Evolutionary conservation across 2,329 filamentous ascomycete species (phyloP), one percentile per base, ranked within the genome.

Genomic region (Macrophomina tecta): DNA sequence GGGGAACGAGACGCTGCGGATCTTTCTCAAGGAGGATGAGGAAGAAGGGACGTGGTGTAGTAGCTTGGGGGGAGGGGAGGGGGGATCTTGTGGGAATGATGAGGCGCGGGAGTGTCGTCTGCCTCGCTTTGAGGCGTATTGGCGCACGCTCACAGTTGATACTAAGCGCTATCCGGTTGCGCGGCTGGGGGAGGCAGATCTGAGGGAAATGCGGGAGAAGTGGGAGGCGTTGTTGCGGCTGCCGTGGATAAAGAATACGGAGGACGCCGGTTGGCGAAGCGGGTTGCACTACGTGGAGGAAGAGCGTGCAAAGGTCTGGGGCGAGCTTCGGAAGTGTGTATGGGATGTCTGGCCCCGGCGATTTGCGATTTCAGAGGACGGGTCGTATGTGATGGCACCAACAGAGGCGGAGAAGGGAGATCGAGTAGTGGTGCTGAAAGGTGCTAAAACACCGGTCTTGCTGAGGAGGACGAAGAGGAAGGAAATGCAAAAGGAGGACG

Each of bases 201-300:
- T 84, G 4, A 74, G 78, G 32, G 66, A 70, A 1, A 70, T 83
- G 2, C 80, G 81, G 1, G 38, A 14, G 38, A 14, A 34, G 14
- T 48, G 14, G 12, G 52, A 30, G 3, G 14, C 38, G n/a, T 48
- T 38, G 49, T 1, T 49, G 42, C 5, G 16, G 40, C 1, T 16
- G 23, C 18, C n/a, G 11, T 23, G 8, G 5, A 40, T n/a, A 1
- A 18, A 28, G 14, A 16, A 34, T 6, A 30, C 16, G 3, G 5
- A 9, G 1, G 28, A 32, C 1, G 23, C 23, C 23, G 3, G 2
- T 8, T n/a, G 23, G 40, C 2, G 23, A n/a, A 42, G 18, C 32
- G 4, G 3, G 45, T 9, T 6, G 45, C 16, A 28, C 14, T 8
- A 12, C n/a, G 7, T 34, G 8, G 2, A 5, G 52, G 4, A 42